Evolutionary conservation across 2,329 filamentous ascomycete genomes (phyloP).

Genomic region (Ophiocordyceps camponoti-floridani): DNA sequence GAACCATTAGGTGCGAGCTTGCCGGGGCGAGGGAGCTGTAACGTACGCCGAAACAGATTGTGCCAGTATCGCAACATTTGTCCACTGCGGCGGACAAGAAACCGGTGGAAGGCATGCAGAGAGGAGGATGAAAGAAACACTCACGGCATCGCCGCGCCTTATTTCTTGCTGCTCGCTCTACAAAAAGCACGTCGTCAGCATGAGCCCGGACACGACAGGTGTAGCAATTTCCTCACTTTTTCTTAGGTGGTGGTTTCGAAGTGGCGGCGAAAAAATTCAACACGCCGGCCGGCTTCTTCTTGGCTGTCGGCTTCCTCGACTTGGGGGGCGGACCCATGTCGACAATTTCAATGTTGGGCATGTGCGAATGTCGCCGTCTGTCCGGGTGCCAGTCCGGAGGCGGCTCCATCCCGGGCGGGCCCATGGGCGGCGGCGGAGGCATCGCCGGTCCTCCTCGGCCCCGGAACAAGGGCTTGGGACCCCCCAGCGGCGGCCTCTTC

Average conservation of each 20-base stretch:
- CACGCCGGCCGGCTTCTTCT: slow-evolving; percentile 4
- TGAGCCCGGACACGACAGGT: background rate
- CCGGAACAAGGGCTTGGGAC: slow-evolving; percentile 7
- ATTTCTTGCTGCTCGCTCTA: slow-evolving; percentile 6
- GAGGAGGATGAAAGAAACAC: background rate
- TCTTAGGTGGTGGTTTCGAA: slow-evolving; percentile 5
- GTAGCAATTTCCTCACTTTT: slow-evolving; percentile 5
- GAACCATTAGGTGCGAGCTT: background rate
- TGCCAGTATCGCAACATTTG: background rate
- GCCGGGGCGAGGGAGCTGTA: background rate
- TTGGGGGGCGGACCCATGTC: slow-evolving; percentile 4
- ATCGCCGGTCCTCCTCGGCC: slow-evolving; percentile 3
- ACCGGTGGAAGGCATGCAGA: background rate
- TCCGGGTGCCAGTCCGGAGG: slow-evolving; percentile 5
- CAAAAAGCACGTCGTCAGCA: background rate
- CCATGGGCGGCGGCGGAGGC: slow-evolving; percentile 1
- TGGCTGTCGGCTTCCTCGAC: slow-evolving; percentile 3
- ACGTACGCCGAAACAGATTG: background rate
- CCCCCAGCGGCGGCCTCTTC: slow-evolving; percentile 13
- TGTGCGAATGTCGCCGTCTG: slow-evolving; percentile 1
- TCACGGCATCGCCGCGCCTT: background rate
- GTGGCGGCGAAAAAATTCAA: slow-evolving; percentile 6
- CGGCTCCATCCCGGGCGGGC: slow-evolving; percentile 1
- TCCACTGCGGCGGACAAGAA: background rate
- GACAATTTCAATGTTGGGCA: slow-evolving; percentile 4